phyloP scores from a whole-genome alignment of 176 grass and related monocot genomes.

The Alloteropsis semialata region DNA sequence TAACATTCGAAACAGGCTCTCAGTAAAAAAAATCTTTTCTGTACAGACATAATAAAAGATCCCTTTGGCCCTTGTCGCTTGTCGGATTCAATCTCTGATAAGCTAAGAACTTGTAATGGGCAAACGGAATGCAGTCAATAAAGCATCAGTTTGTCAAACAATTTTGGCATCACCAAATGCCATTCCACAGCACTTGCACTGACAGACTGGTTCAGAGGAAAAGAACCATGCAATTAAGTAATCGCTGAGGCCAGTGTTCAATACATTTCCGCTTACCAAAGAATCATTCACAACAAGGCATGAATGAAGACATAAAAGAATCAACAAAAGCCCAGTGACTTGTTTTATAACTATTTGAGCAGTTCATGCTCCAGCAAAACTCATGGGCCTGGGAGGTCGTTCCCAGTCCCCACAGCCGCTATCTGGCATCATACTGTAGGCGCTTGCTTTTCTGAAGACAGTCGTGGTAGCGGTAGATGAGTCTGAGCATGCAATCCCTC shows the following conservation, averaged over 20 bases:
- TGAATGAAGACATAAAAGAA: constrained; percentile 12
- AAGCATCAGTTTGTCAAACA: no score
- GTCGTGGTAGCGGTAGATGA: constrained; percentile 54
- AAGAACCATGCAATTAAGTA: neutral
- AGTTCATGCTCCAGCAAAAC: neutral
- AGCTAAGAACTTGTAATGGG: neutral
- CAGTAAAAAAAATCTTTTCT: neutral
- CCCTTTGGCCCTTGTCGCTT: no score
- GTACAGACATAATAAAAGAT: neutral
- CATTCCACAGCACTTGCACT: neutral
- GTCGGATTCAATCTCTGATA: neutral
- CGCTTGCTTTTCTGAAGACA: constrained; percentile 46
- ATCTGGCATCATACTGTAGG: constrained; percentile 31
- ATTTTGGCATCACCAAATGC: no score
- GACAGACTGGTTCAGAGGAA: neutral
- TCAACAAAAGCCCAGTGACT: constrained; percentile 10
- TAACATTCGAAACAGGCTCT: neutral
- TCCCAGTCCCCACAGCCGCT: neutral
- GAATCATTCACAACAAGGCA: constrained; percentile 16
- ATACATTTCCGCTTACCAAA: neutral
- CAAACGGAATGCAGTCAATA: neutral
- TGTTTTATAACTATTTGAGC: neutral
- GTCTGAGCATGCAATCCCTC: constrained; percentile 40
- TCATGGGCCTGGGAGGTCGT: neutral
- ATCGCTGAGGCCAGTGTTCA: neutral